phyloP scores from a whole-genome alignment of 2,329 filamentous ascomycete species.

The Tolypocladium ovalisporum region DNA sequence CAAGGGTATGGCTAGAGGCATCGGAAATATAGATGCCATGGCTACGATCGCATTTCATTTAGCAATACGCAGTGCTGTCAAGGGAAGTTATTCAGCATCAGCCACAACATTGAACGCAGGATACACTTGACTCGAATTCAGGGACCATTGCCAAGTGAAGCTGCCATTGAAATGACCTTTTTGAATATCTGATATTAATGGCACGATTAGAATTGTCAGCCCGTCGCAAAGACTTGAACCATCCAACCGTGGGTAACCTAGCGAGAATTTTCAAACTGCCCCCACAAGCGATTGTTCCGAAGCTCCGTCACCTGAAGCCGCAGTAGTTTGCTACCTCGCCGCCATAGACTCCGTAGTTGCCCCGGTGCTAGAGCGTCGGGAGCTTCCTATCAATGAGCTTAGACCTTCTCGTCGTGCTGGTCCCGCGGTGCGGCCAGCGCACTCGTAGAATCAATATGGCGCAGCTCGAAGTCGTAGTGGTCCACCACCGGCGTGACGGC shows the following conservation, averaged over 20 bases:
- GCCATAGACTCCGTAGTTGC: not conserved
- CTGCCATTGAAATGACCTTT: not conserved
- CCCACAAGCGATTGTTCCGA: not conserved
- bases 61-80: not conserved
- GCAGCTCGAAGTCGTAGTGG: constrained; percentile 20
- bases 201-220: too few relatives aligned
- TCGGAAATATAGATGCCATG: not conserved
- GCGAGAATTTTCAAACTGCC: not conserved
- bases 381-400: constrained; percentile 6
- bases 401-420: constrained; percentile 19
- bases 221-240: too few relatives aligned
- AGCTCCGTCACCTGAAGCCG: not conserved
- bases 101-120: not conserved
- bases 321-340: not conserved
- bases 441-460: constrained; percentile 14
- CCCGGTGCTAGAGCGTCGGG: not conserved
- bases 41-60: not conserved
- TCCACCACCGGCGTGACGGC: constrained; percentile 10
- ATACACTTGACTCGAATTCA: not conserved
- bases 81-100: not conserved
- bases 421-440: constrained; percentile 11
- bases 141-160: too few relatives aligned
- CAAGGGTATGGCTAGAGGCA: not conserved
- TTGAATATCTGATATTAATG: not conserved
- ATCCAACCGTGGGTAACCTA: not conserved